Evolutionary conservation across 495 filamentous ascomycete species (phyloP).

Genomic region (Aspergillus olivimuriae): DNA sequence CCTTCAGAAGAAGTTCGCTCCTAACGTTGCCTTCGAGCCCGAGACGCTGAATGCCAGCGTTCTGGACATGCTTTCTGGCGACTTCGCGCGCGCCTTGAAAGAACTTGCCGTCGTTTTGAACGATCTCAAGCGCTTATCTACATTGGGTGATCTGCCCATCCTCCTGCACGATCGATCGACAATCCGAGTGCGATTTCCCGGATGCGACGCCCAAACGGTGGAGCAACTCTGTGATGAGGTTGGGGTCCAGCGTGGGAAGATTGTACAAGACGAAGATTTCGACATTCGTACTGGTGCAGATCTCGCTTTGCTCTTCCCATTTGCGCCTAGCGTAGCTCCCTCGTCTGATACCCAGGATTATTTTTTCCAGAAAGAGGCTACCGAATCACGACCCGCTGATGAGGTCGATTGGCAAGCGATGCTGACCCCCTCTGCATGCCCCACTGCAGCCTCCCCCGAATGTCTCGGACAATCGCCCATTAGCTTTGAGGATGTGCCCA

Average conservation of each 20-base stretch:
- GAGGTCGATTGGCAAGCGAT: slow-evolving; percentile 52
- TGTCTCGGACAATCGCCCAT: slow-evolving; percentile 21
- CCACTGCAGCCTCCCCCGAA: slow-evolving; percentile 18
- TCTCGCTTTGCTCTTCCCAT: slow-evolving; percentile 79
- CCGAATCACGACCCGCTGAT: slow-evolving; percentile 21
- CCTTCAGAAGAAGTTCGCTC: slow-evolving; percentile 25
- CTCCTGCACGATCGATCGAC: slow-evolving; percentile 54
- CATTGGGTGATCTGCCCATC: slow-evolving; percentile 78
- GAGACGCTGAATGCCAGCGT: slow-evolving; percentile 69
- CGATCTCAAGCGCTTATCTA: slow-evolving; percentile 70
- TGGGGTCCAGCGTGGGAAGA: slow-evolving; percentile 68
- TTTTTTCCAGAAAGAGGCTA: slow-evolving; percentile 23
- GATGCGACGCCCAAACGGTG: slow-evolving; percentile 79
- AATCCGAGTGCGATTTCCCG: slow-evolving; percentile 80
- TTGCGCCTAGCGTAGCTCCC: slow-evolving; percentile 55
- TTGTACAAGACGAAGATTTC: slow-evolving; percentile 74
- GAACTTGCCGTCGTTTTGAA: slow-evolving; percentile 73
- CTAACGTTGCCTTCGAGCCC: slow-evolving; percentile 22
- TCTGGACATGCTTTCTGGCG: slow-evolving; percentile 73
- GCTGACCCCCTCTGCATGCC: slow-evolving; percentile 37
- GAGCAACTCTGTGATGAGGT: slow-evolving; percentile 80
- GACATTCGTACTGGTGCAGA: slow-evolving; percentile 52
- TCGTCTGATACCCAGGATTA: slow-evolving; percentile 29
- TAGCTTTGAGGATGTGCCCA: slow-evolving; percentile 43
- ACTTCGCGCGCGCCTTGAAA: slow-evolving; percentile 82